Conservation (phyloP, 2,329 filamentous ascomycete genomes). For the Aureobasidium namibiae region DNA sequence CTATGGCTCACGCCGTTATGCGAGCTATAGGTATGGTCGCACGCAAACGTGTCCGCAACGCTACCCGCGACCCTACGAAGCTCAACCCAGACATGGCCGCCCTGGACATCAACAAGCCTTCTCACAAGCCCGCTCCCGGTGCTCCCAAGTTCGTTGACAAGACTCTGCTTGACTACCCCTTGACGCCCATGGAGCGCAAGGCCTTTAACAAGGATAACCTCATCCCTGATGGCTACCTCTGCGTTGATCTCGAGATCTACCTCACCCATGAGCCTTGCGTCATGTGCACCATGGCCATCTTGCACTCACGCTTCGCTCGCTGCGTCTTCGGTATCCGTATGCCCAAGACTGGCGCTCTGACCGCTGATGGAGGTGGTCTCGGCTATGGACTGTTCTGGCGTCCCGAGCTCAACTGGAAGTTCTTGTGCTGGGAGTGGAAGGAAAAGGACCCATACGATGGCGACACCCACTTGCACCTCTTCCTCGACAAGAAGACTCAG, state of each 20-base stretch:
- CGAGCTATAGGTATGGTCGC: conserved; percentile 78
- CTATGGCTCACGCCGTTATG: conserved; percentile 69
- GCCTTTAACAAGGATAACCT: conserved; percentile 59
- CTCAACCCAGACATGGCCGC: conserved; percentile 25
- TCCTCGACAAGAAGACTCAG: conserved; percentile 12
- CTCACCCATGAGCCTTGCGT: conserved; percentile 92
- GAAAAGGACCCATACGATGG: conserved; percentile 13
- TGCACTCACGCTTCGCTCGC: conserved; percentile 85
- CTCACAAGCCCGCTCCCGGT: conserved; percentile 24
- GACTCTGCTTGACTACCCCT: conserved; percentile 59
- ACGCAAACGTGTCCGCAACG: conserved; percentile 36
- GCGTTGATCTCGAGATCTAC: conserved; percentile 88
- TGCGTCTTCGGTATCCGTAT: conserved; percentile 76
- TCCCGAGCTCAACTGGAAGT: conserved; percentile 75
- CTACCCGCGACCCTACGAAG: conserved; percentile 21
- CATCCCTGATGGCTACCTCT: conserved; percentile 76
- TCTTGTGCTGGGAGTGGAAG: conserved; percentile 61
- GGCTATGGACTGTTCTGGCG: conserved; percentile 58
- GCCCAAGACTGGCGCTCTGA: conserved; percentile 72
- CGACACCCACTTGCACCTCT: conserved; percentile 11
- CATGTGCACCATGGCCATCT: conserved; percentile 93
- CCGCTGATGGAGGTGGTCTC: conserved; percentile 51
- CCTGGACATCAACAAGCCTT: conserved; percentile 19
- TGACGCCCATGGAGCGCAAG: conserved; percentile 57
- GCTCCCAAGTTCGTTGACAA: conserved; percentile 32